Percentiles rank a stretch among this genome's conserved stretches.
Evolutionary conservation across 805 yeast genomes (phyloP).

Genomic region (Monosporozyma solicola): DNA sequence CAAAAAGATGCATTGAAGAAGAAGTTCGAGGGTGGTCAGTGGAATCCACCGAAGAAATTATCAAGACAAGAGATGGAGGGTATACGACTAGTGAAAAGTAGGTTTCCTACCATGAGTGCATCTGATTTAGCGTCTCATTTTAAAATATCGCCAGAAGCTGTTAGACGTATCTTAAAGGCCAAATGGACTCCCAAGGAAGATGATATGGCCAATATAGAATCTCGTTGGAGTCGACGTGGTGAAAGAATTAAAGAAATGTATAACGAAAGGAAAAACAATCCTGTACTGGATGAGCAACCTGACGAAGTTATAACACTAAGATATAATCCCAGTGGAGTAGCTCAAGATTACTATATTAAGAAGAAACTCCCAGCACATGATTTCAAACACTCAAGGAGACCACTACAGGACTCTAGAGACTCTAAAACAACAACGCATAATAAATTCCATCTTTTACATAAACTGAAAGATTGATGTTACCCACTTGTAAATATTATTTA

Average conservation of each 20-base stretch:
- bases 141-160: constrained; percentile 70
- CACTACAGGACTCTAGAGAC: neutral
- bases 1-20: constrained; percentile 55
- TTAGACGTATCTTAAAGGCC: constrained; percentile 68
- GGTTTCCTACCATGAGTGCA: constrained; percentile 52
- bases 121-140: constrained; percentile 54
- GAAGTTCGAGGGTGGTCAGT: constrained; percentile 47
- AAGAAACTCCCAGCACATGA: neutral
- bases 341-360: neutral
- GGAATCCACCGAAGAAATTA: constrained; percentile 62
- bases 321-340: neutral
- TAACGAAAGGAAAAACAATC: neutral
- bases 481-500: neutral
- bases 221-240: constrained; percentile 49
- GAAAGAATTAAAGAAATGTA: constrained; percentile 28
- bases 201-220: constrained; percentile 32
- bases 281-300: neutral
- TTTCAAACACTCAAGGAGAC: neutral
- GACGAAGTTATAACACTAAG: neutral
- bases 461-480: neutral
- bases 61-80: constrained; percentile 63
- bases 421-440: neutral
- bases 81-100: constrained; percentile 45
- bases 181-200: constrained; percentile 68
- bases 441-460: neutral